phyloP scores from a whole-genome alignment of 2,329 filamentous ascomycete species.

The Penicillium palitans region DNA sequence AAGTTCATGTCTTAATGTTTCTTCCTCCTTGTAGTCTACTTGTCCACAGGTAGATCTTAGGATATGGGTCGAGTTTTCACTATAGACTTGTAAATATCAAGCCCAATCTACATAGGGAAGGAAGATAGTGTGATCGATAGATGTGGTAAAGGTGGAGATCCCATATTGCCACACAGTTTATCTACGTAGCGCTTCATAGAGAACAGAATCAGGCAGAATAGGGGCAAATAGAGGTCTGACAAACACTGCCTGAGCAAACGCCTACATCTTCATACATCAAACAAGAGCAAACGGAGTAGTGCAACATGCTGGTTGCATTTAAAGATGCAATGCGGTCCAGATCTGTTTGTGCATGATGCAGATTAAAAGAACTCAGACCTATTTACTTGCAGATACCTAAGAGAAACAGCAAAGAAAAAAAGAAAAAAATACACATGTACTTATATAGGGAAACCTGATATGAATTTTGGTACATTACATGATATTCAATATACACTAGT shows the following conservation, averaged over 20 bases:
- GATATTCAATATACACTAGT: not conserved
- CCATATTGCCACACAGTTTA: not conserved
- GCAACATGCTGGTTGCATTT: not conserved
- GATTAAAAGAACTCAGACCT: not conserved
- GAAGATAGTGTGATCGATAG: too few species aligned
- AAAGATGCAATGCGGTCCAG: not conserved
- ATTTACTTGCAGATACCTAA: not conserved
- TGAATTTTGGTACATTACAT: not conserved
- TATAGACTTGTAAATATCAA: not conserved
- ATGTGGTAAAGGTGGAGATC: too few species aligned
- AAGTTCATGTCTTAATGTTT: slow-evolving; percentile 12
- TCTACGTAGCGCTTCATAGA: too few species aligned
- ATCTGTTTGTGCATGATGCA: not conserved
- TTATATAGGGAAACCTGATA: too few species aligned
- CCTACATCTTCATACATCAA: too few species aligned
- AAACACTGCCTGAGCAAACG: not conserved
- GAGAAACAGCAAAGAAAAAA: not conserved
- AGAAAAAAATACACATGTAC: not conserved
- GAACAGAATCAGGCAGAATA: not conserved
- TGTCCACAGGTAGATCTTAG: not conserved
- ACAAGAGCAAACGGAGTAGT: not conserved
- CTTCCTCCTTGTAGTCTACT: slow-evolving; percentile 2
- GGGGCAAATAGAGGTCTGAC: not conserved
- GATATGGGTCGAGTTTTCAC: not conserved
- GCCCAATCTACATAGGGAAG: not conserved